Evolutionary conservation across 2,329 filamentous ascomycete species (phyloP).

Genomic region (Aureobasidium zeae): DNA sequence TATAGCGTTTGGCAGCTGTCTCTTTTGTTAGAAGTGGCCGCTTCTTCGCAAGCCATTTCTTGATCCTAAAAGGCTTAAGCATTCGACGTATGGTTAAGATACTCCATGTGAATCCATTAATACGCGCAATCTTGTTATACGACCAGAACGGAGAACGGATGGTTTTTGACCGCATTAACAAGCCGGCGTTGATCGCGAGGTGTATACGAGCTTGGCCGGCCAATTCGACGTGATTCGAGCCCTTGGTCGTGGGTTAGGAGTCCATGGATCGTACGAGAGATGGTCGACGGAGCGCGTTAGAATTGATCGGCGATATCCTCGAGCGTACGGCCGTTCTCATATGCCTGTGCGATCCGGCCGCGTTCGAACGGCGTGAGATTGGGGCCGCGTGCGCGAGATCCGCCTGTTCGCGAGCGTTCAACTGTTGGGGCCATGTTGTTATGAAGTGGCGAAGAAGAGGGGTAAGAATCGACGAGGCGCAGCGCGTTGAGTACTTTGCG

Average conservation of each 20-base stretch:
- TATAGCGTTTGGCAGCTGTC: neutral
- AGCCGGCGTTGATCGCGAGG: neutral
- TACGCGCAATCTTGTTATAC: neutral
- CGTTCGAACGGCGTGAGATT: neutral
- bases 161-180: neutral
- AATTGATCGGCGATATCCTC: neutral
- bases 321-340: neutral
- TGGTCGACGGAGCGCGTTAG: neutral
- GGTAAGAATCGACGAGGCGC: neutral
- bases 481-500: neutral
- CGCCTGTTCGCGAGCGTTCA: neutral
- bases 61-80: neutral
- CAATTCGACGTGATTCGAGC: neutral
- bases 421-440: neutral
- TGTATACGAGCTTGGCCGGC: neutral
- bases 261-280: neutral
- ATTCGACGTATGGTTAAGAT: neutral
- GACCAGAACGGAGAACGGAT: neutral
- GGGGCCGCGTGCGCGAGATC: neutral
- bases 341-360: neutral
- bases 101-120: neutral
- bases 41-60: slow-evolving; percentile 5
- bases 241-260: neutral
- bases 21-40: neutral
- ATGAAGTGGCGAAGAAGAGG: neutral